These are phyloP conservation scores for Tylopilus felleus DNA, from an alignment of 768 basidiomycete species.

Conservation along the genomic window DNA sequence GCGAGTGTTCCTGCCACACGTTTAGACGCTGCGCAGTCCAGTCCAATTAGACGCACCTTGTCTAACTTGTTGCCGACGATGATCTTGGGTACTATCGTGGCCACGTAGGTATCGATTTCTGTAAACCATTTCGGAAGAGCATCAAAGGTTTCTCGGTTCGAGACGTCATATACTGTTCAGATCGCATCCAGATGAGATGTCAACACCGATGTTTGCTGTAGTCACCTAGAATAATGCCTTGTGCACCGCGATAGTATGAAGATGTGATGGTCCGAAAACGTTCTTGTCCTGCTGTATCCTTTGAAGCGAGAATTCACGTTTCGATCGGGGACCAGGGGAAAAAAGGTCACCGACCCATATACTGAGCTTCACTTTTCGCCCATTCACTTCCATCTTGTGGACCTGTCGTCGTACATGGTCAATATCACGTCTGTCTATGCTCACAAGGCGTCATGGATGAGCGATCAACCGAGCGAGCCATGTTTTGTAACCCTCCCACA, in stretches of 20 bases:
- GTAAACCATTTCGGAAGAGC: constrained; percentile 90
- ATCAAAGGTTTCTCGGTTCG: constrained; percentile 89
- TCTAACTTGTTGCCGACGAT: constrained; percentile 95
- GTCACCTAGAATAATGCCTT: constrained; percentile 74
- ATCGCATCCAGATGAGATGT: not conserved
- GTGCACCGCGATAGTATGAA: constrained; percentile 89
- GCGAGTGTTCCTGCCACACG: constrained; percentile 70
- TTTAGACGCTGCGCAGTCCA: not conserved
- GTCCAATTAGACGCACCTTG: constrained; percentile 51
- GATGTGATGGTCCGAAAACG: constrained; percentile 94
- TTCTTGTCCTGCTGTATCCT: constrained; percentile 98
- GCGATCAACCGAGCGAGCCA: not conserved
- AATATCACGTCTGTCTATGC: not conserved
- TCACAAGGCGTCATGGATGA: not conserved
- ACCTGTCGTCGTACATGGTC: constrained; percentile 45
- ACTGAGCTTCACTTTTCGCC: constrained; percentile 85
- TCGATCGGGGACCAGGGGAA: not conserved
- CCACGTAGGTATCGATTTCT: constrained; percentile 92
- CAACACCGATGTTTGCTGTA: not conserved
- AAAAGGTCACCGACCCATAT: constrained; percentile 74
- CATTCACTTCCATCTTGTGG: constrained; percentile 83
- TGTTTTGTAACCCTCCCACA: no score
- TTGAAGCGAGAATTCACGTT: not conserved
- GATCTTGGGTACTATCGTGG: constrained; percentile 83
- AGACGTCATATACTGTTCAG: constrained; percentile 84